Evolutionary conservation across 1,284 basidiomycete species (phyloP), one percentile per base, ranked within the genome.

Genomic region (Cystobasidium sp.): DNA sequence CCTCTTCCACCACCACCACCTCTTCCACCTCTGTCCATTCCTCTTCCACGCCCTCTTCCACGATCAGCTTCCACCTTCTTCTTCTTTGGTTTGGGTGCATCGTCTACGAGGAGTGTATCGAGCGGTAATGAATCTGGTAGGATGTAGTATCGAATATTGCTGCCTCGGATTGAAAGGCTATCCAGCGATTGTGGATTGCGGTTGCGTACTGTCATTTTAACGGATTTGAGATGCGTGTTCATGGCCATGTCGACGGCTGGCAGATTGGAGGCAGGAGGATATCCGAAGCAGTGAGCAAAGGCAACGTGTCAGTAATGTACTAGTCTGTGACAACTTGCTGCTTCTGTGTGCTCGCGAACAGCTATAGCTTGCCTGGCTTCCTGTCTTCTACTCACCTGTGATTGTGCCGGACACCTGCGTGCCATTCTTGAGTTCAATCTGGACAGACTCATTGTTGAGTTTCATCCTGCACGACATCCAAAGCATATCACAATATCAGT

Each of bases 371-470:
- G 12, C 16, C n/a, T 6, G 56, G n/a, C 37, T 12, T 31, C 22
- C 39, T 31, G 31, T 31, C 31, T 20, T 39, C 37, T 10, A 81
- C 88, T 77, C 79, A 95, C 95, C 95, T 44, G 94, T 97, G 82
- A 99, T 97, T 31, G 96, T 99, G 18, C 96, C 96, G 81, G 97
- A 92, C 39, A 99, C 90, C 72, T 95, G 85, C 0, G 94, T 94
- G 55, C 96, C 96, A 79, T 99, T 98, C 86, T 99, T 99, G 80
- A 99, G 88, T 86, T 99, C 95, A 83, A 99, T 90, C 78, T 94
- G 94, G 79, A 98, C 95, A 79, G 94, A 96, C 88, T 99, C 96
- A 84, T 98, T 98, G 88, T 97, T 97, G 85, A 99, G 86, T 88
- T 98, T 99, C 96, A 98, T 98, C 87, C 76, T 73, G 63, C 31